Percentiles rank a stretch among this genome's conserved stretches.
phyloP scores from a whole-genome alignment of 2,329 filamentous ascomycete genomes.

The Dryadomyces quercivorus region DNA sequence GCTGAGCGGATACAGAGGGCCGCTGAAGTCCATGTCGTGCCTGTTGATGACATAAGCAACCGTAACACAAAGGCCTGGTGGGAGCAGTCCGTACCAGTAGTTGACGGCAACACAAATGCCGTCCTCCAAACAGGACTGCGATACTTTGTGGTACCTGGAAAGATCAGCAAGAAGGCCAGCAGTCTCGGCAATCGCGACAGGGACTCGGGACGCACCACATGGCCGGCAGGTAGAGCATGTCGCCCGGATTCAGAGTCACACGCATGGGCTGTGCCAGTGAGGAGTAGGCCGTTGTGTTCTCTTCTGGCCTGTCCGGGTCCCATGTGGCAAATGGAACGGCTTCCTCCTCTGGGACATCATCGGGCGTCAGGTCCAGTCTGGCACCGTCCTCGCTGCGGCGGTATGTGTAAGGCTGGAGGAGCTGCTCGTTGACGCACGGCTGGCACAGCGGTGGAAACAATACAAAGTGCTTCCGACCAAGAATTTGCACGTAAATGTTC shows the following conservation, averaged over 20 bases:
- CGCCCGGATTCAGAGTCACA: conserved; percentile 59
- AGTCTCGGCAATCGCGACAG: not conserved
- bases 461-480: conserved; percentile 63
- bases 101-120: conserved; percentile 69
- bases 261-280: conserved; percentile 44
- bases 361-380: conserved; percentile 16
- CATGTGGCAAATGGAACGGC: conserved; percentile 57
- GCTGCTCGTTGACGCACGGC: conserved; percentile 54
- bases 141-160: conserved; percentile 64
- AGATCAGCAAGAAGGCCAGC: not conserved
- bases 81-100: conserved; percentile 49
- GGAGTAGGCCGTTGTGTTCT: conserved; percentile 45
- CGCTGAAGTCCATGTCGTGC: conserved; percentile 71
- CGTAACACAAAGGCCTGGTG: not conserved
- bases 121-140: conserved; percentile 54
- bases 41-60: conserved; percentile 22
- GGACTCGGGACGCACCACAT: conserved; percentile 48
- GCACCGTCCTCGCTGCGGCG: conserved; percentile 19
- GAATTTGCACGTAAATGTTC: conserved; percentile 69
- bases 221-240: conserved; percentile 72
- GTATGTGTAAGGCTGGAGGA: conserved; percentile 48
- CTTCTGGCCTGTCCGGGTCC: conserved; percentile 53
- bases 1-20: conserved; percentile 51
- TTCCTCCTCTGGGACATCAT: not conserved
- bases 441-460: conserved; percentile 61